A percentile compares a stretch with the other conserved stretches of the same genome.
Evolutionary conservation across 495 filamentous ascomycete species (phyloP).

Genomic region (Cairneyella variabilis): DNA sequence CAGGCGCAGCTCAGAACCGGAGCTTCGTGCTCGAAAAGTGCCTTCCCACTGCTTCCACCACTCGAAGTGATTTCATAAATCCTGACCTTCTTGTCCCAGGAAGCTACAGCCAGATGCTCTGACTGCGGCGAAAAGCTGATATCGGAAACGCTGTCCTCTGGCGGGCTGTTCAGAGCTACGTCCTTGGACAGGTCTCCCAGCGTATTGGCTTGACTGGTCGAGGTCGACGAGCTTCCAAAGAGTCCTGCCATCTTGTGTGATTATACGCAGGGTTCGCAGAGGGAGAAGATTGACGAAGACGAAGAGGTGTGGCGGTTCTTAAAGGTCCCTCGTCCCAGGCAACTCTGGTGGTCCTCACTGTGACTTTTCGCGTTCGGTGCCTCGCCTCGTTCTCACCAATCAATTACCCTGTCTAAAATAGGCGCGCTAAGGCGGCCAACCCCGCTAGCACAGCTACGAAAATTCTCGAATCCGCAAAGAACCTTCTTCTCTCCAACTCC

Average conservation of each 20-base stretch:
- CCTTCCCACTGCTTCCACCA: conserved; percentile 71
- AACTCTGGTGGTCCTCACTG: too few species aligned
- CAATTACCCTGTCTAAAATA: too few species aligned
- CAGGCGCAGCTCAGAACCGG: conserved; percentile 78
- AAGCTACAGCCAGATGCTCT: conserved; percentile 79
- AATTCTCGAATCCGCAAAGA: not conserved
- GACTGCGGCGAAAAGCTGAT: conserved; percentile 73
- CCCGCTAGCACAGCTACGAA: not conserved
- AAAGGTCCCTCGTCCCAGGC: not conserved
- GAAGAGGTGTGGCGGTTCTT: not conserved
- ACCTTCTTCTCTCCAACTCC: conserved; percentile 53
- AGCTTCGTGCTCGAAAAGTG: conserved; percentile 70
- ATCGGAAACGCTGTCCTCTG: conserved; percentile 83
- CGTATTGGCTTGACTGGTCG: conserved; percentile 53
- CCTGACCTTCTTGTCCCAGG: conserved; percentile 91
- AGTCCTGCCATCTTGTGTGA: conserved; percentile 57
- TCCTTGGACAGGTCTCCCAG: conserved; percentile 90
- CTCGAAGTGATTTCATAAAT: conserved; percentile 81
- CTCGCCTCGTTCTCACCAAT: too few species aligned
- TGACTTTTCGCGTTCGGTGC: too few species aligned
- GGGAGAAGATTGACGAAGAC: not conserved
- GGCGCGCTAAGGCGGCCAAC: too few species aligned
- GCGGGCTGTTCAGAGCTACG: conserved; percentile 68
- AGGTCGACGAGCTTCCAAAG: conserved; percentile 52
- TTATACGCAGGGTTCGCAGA: not conserved